phyloP scores from a whole-genome alignment of 768 basidiomycete genomes.

The Mycena rosella region DNA sequence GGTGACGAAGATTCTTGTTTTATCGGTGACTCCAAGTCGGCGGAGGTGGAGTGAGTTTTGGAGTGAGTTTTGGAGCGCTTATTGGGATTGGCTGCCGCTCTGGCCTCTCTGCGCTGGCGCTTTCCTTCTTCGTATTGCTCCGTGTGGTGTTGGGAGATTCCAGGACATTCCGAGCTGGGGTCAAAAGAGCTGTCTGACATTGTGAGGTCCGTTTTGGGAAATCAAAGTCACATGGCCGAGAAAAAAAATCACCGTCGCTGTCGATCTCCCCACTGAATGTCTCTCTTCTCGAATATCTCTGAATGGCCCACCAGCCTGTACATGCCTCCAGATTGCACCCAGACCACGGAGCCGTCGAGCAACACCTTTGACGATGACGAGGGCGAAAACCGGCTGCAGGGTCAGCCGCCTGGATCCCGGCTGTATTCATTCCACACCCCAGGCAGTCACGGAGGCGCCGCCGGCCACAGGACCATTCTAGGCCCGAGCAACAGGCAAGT shows the following conservation, averaged over 20 bases:
- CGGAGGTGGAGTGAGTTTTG: too few relatives aligned
- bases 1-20: constrained; percentile 1
- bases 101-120: too few relatives aligned
- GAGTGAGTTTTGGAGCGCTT: neutral
- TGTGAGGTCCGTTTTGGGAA: neutral
- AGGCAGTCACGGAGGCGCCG: neutral
- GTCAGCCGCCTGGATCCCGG: too few relatives aligned
- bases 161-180: neutral
- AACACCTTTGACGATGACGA: too few relatives aligned
- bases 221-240: constrained; percentile 4
- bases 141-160: neutral
- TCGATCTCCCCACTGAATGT: constrained; percentile 1
- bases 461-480: neutral
- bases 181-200: constrained; percentile 1
- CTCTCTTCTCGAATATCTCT: neutral
- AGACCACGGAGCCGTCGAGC: neutral
- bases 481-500: neutral
- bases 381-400: too few relatives aligned
- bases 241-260: too few relatives aligned
- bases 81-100: neutral
- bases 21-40: neutral
- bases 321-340: too few relatives aligned
- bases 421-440: neutral
- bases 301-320: neutral
- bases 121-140: neutral